A percentile compares a stretch with the other conserved stretches of the same genome.
These are phyloP conservation scores for Symbiotaphrina buchneri DNA, from an alignment of 495 filamentous ascomycete species.

Conservation along the genomic window DNA sequence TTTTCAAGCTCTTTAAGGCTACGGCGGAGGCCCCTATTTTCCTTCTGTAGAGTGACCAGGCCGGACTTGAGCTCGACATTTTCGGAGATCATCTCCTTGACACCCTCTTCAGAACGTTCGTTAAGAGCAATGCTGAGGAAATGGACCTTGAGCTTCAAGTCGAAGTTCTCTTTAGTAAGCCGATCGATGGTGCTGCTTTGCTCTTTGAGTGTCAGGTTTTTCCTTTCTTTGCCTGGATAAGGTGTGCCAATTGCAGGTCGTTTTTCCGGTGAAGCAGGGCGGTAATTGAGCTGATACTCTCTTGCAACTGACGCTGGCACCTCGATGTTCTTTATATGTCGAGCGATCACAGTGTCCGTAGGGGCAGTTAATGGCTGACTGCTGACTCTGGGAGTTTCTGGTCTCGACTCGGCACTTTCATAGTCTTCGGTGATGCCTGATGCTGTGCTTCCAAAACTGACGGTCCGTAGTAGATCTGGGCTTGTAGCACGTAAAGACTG, in stretches of 20 bases:
- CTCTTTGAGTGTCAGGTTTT: slow-evolving; percentile 83
- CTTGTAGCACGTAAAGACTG: too few relatives aligned
- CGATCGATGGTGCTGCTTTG: slow-evolving; percentile 93
- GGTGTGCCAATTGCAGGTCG: slow-evolving; percentile 13
- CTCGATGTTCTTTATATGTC: slow-evolving; percentile 69
- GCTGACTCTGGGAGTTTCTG: slow-evolving; percentile 27
- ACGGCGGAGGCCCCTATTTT: slow-evolving; percentile 58
- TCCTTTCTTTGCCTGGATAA: slow-evolving; percentile 21
- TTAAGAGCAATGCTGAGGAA: slow-evolving; percentile 86
- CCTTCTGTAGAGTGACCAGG: slow-evolving; percentile 66
- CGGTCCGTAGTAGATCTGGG: slow-evolving; percentile 52
- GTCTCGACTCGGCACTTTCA: slow-evolving; percentile 12
- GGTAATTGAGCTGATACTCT: slow-evolving; percentile 51
- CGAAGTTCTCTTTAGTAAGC: slow-evolving; percentile 89
- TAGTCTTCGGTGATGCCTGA: slow-evolving; percentile 51
- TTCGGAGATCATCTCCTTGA: slow-evolving; percentile 92
- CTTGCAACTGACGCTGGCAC: slow-evolving; percentile 74
- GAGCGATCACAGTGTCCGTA: slow-evolving; percentile 73
- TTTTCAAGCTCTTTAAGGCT: slow-evolving; percentile 72
- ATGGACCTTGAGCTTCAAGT: slow-evolving; percentile 92
- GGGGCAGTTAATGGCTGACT: slow-evolving; percentile 28
- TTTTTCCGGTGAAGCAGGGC: slow-evolving; percentile 29
- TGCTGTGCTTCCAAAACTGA: slow-evolving; percentile 88
- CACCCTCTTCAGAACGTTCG: slow-evolving; percentile 82
- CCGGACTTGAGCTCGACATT: slow-evolving; percentile 89